Evolutionary conservation across 2,329 filamentous ascomycete species (phyloP).

Genomic region (Aspergillus ochraceus): DNA sequence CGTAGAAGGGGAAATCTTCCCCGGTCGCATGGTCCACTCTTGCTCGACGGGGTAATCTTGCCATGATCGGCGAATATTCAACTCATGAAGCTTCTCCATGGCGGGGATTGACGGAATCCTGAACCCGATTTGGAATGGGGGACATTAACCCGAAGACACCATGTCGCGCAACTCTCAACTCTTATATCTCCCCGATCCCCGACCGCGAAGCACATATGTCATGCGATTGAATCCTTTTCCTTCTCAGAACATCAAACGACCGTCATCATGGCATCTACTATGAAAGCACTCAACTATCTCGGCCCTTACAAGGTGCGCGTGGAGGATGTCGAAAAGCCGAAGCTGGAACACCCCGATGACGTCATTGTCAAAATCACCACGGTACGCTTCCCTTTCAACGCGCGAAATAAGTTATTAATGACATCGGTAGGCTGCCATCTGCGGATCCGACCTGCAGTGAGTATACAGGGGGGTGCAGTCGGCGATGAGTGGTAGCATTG

Average conservation of each 20-base stretch:
- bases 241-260: background rate
- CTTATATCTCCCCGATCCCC: background rate
- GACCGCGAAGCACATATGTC: no score
- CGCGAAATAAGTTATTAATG: constrained; percentile 1
- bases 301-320: constrained; percentile 64
- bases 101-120: no score
- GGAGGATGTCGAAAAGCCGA: constrained; percentile 59
- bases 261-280: constrained; percentile 35
- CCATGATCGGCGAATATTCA: background rate
- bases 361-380: constrained; percentile 66
- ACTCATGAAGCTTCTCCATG: no score
- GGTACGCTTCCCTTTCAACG: constrained; percentile 40
- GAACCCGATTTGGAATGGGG: no score
- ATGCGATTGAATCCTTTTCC: background rate
- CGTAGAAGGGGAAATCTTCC: background rate
- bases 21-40: background rate
- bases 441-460: constrained; percentile 53
- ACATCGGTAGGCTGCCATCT: constrained; percentile 46
- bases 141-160: no score
- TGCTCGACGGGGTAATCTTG: background rate
- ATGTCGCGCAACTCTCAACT: background rate
- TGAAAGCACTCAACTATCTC: constrained; percentile 65
- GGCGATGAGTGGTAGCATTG: constrained; percentile 19
- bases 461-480: constrained; percentile 20
- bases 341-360: constrained; percentile 64